Conservation (phyloP, 2,329 filamentous ascomycete genomes). For the Cytospora leucostoma region DNA sequence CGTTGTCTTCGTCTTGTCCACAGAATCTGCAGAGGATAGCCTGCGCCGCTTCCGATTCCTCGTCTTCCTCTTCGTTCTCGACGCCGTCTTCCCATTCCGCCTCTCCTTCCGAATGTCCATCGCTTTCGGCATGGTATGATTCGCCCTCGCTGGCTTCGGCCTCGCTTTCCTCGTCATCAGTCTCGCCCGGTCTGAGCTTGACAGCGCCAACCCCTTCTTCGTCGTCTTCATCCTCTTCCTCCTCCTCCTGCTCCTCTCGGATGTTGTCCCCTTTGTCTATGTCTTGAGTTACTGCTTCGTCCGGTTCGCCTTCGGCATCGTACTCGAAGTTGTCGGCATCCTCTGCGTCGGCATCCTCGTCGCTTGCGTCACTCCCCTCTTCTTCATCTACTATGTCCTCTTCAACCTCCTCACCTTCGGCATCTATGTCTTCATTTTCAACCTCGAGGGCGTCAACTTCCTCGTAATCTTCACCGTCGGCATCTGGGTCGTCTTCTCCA, state of each 20-base stretch:
- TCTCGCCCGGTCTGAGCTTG: constrained; percentile 56
- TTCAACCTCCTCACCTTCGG: constrained; percentile 39
- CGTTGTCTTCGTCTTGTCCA: constrained; percentile 77
- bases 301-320: constrained; percentile 35
- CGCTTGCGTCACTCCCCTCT: constrained; percentile 28
- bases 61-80: constrained; percentile 59
- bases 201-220: constrained; percentile 59
- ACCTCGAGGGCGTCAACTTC: constrained; percentile 39
- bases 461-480: constrained; percentile 38
- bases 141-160: constrained; percentile 39
- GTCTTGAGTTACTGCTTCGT: constrained; percentile 29
- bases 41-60: constrained; percentile 56
- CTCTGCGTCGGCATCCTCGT: constrained; percentile 29
- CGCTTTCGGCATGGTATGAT: constrained; percentile 43
- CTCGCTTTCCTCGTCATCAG: constrained; percentile 46
- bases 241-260: constrained; percentile 29
- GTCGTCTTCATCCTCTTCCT: constrained; percentile 43
- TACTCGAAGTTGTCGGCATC: constrained; percentile 36
- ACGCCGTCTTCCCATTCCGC: constrained; percentile 59
- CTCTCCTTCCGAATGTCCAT: constrained; percentile 42
- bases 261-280: constrained; percentile 28
- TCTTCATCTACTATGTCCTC: constrained; percentile 41
- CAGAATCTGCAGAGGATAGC: constrained; percentile 68
- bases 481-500: constrained; percentile 34
- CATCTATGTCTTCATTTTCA: constrained; percentile 33